Percentiles rank a stretch among this genome's conserved stretches.
These are phyloP conservation scores for Tuber microsphaerosporum DNA, from an alignment of 495 filamentous ascomycete species.

Conservation along the genomic window DNA sequence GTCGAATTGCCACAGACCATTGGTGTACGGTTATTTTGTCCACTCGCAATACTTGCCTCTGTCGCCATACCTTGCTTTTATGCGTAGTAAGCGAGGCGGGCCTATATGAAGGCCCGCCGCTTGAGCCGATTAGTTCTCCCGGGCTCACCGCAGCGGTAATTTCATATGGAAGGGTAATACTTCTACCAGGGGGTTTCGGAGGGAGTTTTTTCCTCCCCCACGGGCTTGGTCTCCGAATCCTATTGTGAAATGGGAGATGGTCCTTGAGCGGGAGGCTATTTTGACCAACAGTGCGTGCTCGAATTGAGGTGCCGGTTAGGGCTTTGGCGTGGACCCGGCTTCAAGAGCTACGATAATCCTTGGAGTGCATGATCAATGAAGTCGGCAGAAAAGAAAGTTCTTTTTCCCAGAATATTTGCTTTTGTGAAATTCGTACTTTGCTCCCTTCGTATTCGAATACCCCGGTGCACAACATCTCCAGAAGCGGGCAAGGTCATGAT, in stretches of 20 bases:
- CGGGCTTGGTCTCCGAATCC: not conserved
- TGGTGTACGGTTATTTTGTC: no score
- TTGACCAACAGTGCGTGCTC: not conserved
- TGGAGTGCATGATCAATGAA: not conserved
- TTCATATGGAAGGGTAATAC: not conserved
- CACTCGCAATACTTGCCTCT: no score
- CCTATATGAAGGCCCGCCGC: not conserved
- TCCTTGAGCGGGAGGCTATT: not conserved
- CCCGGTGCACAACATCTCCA: not conserved
- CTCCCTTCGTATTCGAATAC: not conserved
- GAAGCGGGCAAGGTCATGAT: not conserved
- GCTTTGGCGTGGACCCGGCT: not conserved
- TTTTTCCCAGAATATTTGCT: not conserved
- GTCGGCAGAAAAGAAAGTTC: not conserved
- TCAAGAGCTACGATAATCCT: not conserved
- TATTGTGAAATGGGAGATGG: not conserved
- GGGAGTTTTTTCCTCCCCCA: not conserved
- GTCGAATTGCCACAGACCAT: no score
- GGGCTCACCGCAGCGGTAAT: not conserved
- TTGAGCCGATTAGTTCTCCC: not conserved
- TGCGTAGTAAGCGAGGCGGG: not conserved
- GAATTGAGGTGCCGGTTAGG: not conserved
- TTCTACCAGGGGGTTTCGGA: not conserved
- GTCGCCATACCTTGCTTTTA: not conserved
- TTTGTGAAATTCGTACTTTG: not conserved